Percentiles rank a stretch among this genome's conserved stretches.
Evolutionary conservation across 2,329 filamentous ascomycete species (phyloP).

Genomic region (Fonsecaea multimorphosa): DNA sequence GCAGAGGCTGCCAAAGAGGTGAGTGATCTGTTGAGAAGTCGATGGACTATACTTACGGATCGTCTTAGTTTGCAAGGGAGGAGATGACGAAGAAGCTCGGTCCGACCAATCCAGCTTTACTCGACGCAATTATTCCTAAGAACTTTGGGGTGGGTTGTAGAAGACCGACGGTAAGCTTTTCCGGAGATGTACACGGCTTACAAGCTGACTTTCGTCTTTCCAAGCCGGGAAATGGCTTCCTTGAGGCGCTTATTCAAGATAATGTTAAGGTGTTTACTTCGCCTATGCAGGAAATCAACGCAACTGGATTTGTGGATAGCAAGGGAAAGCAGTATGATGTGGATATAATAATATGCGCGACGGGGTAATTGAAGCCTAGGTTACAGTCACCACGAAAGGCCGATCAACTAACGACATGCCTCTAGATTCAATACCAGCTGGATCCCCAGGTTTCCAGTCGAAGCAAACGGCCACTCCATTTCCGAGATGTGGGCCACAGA

Average conservation of each 20-base stretch:
- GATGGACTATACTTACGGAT: background rate
- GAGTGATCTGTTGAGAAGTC: background rate
- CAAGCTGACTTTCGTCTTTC: background rate
- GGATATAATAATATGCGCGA: conserved; percentile 30
- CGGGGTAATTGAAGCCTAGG: conserved; percentile 20
- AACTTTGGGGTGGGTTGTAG: conserved; percentile 49
- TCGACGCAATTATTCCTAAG: conserved; percentile 32
- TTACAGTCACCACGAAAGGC: background rate
- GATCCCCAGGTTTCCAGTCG: conserved; percentile 36
- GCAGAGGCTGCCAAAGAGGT: conserved; percentile 19
- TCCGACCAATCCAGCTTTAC: background rate
- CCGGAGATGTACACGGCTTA: background rate
- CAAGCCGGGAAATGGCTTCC: conserved; percentile 36
- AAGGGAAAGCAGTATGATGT: conserved; percentile 34
- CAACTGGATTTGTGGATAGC: conserved; percentile 17
- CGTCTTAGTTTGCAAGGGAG: background rate
- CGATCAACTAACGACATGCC: background rate
- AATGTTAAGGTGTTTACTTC: conserved; percentile 55
- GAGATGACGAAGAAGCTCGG: conserved; percentile 8
- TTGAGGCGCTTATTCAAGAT: conserved; percentile 44
- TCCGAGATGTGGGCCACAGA: conserved; percentile 24
- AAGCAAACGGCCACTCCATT: conserved; percentile 37
- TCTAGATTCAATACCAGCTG: conserved; percentile 45
- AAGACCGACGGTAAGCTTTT: conserved; percentile 49
- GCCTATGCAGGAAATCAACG: conserved; percentile 42